Conservation (phyloP, 1,284 basidiomycete species). For the Ustilago loliicola region DNA sequence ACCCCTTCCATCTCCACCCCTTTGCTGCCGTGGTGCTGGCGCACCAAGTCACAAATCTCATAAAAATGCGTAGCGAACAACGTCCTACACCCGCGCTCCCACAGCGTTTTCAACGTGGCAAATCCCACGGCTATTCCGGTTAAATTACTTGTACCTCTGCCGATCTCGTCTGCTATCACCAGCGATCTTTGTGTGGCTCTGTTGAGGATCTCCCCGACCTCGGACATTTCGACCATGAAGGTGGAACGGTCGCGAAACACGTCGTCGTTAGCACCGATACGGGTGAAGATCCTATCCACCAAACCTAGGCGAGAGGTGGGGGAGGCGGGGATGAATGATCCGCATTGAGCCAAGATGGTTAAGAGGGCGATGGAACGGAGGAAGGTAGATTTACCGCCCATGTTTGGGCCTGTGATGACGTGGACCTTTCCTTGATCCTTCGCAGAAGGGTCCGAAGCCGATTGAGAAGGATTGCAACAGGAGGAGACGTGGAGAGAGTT, state of each 20-base stretch:
- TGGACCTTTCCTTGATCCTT: slow-evolving; percentile 72
- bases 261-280: slow-evolving; percentile 96
- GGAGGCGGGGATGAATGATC: slow-evolving; percentile 91
- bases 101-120: slow-evolving; percentile 85
- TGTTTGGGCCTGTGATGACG: slow-evolving; percentile 94
- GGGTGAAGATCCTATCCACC: slow-evolving; percentile 90
- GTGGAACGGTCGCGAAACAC: slow-evolving; percentile 91
- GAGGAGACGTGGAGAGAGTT: slow-evolving; percentile 74
- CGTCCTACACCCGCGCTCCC: slow-evolving; percentile 82
- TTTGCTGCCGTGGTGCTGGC: background rate
- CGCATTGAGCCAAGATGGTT: slow-evolving; percentile 89
- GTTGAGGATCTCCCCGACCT: slow-evolving; percentile 75
- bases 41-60: slow-evolving; percentile 83
- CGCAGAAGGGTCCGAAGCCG: no score
- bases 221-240: slow-evolving; percentile 79
- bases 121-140: slow-evolving; percentile 95
- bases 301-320: slow-evolving; percentile 80
- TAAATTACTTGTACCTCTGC: slow-evolving; percentile 89
- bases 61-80: slow-evolving; percentile 98
- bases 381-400: slow-evolving; percentile 92
- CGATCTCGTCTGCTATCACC: slow-evolving; percentile 78
- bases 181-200: slow-evolving; percentile 74
- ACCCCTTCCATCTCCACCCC: slow-evolving; percentile 72
- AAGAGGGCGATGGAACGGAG: slow-evolving; percentile 92
- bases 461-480: no score